Base-by-base conservation (phyloP, 2,329 filamentous ascomycete species). In the Venturia asperata region DNA sequence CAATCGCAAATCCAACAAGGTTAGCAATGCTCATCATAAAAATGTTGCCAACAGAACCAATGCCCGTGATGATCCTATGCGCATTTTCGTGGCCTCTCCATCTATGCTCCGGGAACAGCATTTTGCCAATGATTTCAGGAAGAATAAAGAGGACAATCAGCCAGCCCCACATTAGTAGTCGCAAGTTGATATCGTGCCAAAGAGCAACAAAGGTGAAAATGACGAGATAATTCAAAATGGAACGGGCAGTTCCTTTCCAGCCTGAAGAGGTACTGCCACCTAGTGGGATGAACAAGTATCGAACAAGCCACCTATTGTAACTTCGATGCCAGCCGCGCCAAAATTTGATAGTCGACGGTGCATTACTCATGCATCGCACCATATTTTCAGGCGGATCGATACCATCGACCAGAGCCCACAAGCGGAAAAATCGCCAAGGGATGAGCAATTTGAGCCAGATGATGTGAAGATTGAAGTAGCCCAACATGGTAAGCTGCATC, bases 311-410 rank as follows among this genome's bases (percentile, higher is more conserved):
- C 69, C 92, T 88, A 78, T 97, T 97, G 81, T 91, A 97, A 68
- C 87, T 91, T 63, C 92, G 87, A 77, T 99, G 94, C 95, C 95
- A 99, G 41, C 87, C 87, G 68, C 94, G 90, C 94, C 94, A 99
- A 79, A 99, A 99, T 24, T 88, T 87, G 49, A 92, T 83, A 0
- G 91, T 89, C 68, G 89, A 92, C 79, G 92, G 97, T 76, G 97
- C 97, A 79, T 99, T 87, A 72, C 87, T 92, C 77, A 97, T 91
- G 77, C 95, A 99, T 70, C 94, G 90, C 64, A 97, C 85, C 91
- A 99, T 97, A 78, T 99, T 99, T 78, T 99, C 94, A 0, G 94
- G 93, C 0, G 94, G 91, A 73, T 99, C 94, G 70, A 99, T 86
- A 67, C 90, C 91, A 74, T 99, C 94, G 19, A 92, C 74, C 4